These are phyloP conservation scores for Chlorencoelia australis DNA, from an alignment of 2,329 filamentous ascomycete genomes.

Conservation along the genomic window DNA sequence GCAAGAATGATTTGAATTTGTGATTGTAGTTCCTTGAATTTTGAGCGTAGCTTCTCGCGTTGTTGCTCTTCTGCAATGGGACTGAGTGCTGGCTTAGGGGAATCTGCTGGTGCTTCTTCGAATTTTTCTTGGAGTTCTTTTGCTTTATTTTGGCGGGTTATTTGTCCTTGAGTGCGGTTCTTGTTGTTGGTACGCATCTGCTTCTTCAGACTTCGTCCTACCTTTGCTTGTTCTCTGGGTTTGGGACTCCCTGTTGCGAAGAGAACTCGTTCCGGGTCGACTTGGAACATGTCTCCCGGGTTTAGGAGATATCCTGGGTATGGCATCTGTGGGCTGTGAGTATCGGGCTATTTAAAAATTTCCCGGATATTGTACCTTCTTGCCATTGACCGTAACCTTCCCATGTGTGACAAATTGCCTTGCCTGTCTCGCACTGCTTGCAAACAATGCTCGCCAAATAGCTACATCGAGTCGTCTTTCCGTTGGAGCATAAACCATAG, in stretches of 20 bases:
- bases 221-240: constrained; percentile 25
- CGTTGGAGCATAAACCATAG: constrained; percentile 88
- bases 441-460: constrained; percentile 86
- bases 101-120: constrained; percentile 15
- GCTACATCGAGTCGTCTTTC: constrained; percentile 91
- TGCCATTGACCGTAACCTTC: constrained; percentile 89
- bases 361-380: constrained; percentile 53
- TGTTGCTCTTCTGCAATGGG: constrained; percentile 1
- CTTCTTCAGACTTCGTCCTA: constrained; percentile 14
- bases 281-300: constrained; percentile 96
- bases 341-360: neutral
- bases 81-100: constrained; percentile 4
- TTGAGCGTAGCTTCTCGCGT: neutral
- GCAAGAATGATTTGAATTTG: constrained; percentile 1
- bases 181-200: constrained; percentile 8
- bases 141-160: constrained; percentile 16
- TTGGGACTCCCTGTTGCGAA: constrained; percentile 75
- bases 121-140: constrained; percentile 14
- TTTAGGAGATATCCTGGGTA: constrained; percentile 91
- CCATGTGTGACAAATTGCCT: constrained; percentile 92
- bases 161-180: constrained; percentile 8
- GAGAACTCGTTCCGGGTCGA: constrained; percentile 80
- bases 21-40: constrained; percentile 1
- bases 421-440: constrained; percentile 85
- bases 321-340: constrained; percentile 55